Evolutionary conservation across 1,284 basidiomycete genomes (phyloP).

Genomic region (Ustilago cynodontis): DNA sequence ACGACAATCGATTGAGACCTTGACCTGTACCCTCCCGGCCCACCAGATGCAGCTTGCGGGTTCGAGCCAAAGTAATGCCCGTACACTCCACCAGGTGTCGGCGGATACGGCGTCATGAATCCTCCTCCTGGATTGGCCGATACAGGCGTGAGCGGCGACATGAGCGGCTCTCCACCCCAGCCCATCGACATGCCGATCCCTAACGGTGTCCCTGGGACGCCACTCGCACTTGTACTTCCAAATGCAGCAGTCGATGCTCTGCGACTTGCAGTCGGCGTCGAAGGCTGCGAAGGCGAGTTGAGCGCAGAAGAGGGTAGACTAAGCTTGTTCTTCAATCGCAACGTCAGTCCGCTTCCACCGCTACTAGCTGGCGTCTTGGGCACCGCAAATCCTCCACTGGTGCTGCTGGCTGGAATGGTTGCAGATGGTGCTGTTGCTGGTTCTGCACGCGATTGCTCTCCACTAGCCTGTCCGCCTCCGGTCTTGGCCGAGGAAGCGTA

Average conservation of each 20-base stretch:
- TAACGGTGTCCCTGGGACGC: slow-evolving; percentile 17
- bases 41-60: slow-evolving; percentile 4
- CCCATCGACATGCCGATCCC: slow-evolving; percentile 37
- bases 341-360: slow-evolving; percentile 27
- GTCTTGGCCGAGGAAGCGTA: slow-evolving; percentile 20
- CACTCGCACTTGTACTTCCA: slow-evolving; percentile 2
- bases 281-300: slow-evolving; percentile 28
- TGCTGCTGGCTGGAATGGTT: not conserved
- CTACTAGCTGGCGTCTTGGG: slow-evolving; percentile 36
- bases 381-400: slow-evolving; percentile 24
- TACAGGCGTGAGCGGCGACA: slow-evolving; percentile 42
- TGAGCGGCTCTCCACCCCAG: slow-evolving; percentile 41
- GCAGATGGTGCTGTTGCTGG: slow-evolving; percentile 1
- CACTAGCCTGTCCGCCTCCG: not conserved
- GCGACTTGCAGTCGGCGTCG: slow-evolving; percentile 27
- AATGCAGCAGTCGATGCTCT: slow-evolving; percentile 12
- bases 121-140: slow-evolving; percentile 12
- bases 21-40: slow-evolving; percentile 25
- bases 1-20: slow-evolving; percentile 30
- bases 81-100: slow-evolving; percentile 34
- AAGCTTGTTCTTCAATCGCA: slow-evolving; percentile 43
- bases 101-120: slow-evolving; percentile 32
- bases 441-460: not conserved
- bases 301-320: slow-evolving; percentile 23
- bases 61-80: slow-evolving; percentile 44